A percentile compares a stretch with the other conserved stretches of the same genome.
Conservation (phyloP, 2,329 filamentous ascomycete species). For the Aspergillus sp. region DNA sequence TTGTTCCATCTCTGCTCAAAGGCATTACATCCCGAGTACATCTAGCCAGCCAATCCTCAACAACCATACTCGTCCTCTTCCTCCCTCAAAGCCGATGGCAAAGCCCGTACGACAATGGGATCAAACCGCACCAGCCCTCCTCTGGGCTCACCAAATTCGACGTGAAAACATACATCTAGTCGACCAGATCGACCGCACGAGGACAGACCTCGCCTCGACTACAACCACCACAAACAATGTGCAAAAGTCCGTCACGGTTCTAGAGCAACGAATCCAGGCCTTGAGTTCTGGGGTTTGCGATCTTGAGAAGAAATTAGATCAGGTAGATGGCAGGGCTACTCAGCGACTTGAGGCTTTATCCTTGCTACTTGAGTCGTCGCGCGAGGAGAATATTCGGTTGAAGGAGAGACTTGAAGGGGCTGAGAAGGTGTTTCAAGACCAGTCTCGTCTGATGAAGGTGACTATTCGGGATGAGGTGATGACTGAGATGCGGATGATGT, state of each 20-base stretch:
- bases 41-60: too few relatives aligned
- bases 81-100: too few relatives aligned
- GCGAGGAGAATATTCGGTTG: neutral
- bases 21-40: too few relatives aligned
- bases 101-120: slow-evolving; percentile 3
- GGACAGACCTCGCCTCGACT: slow-evolving; percentile 7
- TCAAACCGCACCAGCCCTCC: slow-evolving; percentile 17
- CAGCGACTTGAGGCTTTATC: too few relatives aligned
- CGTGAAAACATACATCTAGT: slow-evolving; percentile 30
- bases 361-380: too few relatives aligned
- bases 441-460: too few relatives aligned
- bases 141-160: slow-evolving; percentile 37
- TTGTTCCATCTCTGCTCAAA: too few relatives aligned
- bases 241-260: slow-evolving; percentile 1
- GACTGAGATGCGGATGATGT: neutral
- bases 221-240: slow-evolving; percentile 3
- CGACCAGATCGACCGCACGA: slow-evolving; percentile 19
- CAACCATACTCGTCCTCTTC: too few relatives aligned
- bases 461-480: neutral
- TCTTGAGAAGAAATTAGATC: too few relatives aligned
- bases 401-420: neutral
- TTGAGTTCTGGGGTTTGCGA: too few relatives aligned
- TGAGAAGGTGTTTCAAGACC: too few relatives aligned
- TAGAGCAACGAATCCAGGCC: neutral
- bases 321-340: too few relatives aligned